phyloP scores from a whole-genome alignment of 2,329 filamentous ascomycete species.

The Trichophaea hybrida region DNA sequence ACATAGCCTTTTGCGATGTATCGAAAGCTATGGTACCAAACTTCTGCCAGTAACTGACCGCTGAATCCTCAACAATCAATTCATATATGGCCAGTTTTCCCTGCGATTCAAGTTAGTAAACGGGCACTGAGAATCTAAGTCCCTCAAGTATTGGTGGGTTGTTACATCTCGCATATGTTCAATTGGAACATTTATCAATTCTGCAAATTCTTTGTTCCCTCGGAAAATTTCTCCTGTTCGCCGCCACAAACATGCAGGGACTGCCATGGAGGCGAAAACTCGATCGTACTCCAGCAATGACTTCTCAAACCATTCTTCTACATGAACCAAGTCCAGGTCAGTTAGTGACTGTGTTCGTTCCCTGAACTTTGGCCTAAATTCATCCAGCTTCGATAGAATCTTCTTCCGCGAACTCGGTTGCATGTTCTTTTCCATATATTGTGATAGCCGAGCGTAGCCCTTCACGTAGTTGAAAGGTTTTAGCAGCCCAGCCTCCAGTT shows the following conservation, averaged over 20 bases:
- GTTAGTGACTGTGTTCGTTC: conserved; percentile 86
- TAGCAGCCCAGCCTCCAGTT: conserved; percentile 86
- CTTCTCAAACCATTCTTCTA: conserved; percentile 98
- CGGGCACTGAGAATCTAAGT: not conserved
- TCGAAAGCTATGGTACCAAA: conserved; percentile 98
- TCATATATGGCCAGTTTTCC: conserved; percentile 91
- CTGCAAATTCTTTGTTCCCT: conserved; percentile 97
- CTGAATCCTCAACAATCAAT: conserved; percentile 84
- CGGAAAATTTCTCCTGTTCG: conserved; percentile 93
- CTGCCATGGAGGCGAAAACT: conserved; percentile 97
- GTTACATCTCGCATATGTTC: conserved; percentile 80
- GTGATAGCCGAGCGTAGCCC: conserved; percentile 75
- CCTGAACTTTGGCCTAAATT: conserved; percentile 87
- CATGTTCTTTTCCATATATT: conserved; percentile 84
- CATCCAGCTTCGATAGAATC: conserved; percentile 79
- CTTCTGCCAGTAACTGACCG: conserved; percentile 97
- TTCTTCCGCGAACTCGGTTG: conserved; percentile 70
- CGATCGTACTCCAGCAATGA: conserved; percentile 96
- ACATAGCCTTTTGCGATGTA: conserved; percentile 77
- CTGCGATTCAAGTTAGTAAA: conserved; percentile 35
- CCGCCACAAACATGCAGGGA: conserved; percentile 93
- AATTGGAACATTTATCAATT: conserved; percentile 83
- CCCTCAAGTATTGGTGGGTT: not conserved
- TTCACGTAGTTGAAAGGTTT: conserved; percentile 98
- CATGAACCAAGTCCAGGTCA: conserved; percentile 83